Base-by-base conservation (phyloP, 2,329 filamentous ascomycete genomes). In the Davidsoniella eucalypti region DNA sequence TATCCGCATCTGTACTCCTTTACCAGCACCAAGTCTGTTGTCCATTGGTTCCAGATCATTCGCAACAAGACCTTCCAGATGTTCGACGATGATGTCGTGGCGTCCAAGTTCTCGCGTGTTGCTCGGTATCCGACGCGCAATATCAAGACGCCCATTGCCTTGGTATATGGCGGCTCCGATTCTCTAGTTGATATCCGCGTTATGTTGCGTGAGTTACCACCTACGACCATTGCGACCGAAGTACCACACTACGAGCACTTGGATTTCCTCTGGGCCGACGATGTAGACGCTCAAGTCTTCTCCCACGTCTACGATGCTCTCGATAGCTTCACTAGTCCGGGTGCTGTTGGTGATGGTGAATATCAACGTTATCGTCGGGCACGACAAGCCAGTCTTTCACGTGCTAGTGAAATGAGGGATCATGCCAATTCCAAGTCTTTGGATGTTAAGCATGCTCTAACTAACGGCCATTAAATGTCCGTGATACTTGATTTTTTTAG, bases 1-100 rank as follows among this genome's bases (percentile, higher is more conserved):
- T 98, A 98, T 62, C 83, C 90, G 8, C 92, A 98, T 67, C 69
- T 98, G 0, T 98, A 94, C 68, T 95, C 88, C 0, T 96, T 90
- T 63, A 95, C 90, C 0, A 94, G 86, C 62, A 94, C 87, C 52
- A 98, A 98, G 66, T 88, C 82, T 17, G 87, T 98, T 7, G 92
- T 98, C 0, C 92, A 98, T 62, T 98, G 92, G 92, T 98, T 98
- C 63, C 92, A 98, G 62, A 95, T 98, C 61, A 98, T 98, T 59
- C 82, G 92, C 56, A 95, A 90, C 59, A 85, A 87, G 59, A 87
- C 80, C 23, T 96, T 98, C 64, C 92, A 98, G 64, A 95, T 98
- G 85, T 96, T 88, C 64, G 92, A 98, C 61, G 92, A 98, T 61
- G 90, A 96, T 58, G 76, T 92, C 1, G 69, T 94, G 53, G 75